Base-by-base conservation (phyloP, 108 stramenopile genomes). In the Parietichytrium sp. region DNA sequence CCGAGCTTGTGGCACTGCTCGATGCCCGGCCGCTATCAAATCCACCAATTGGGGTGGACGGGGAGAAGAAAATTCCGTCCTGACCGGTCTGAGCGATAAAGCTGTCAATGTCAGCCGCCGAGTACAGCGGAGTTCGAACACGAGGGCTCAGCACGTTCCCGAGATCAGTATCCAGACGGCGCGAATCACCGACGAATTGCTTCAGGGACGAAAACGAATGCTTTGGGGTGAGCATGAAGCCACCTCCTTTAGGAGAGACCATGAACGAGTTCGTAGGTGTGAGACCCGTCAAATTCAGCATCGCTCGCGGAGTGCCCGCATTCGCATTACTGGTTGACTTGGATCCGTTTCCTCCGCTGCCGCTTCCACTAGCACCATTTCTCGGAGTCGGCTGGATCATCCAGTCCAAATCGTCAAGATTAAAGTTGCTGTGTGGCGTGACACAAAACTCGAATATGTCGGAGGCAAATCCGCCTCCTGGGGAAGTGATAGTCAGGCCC, bases 121-220 rank as follows among this genome's bases (percentile, higher is more conserved):
- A 27, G 61, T 45, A 1, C 29, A 33, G 33, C 29, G 61, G 61
- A 20, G 38, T 72, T 25, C 61, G 6, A 27, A 72, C 36, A 8
- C 61, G 38, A n/a, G 61, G 61, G 42, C 61, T 72, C 61, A 42
- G 61, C 33, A 72, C 15, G 61, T 72, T 72, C 61, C 36, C 10
- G 16, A 72, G 10, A 25, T 72, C 61, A 12, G 20, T 23, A 25
- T 72, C 61, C 61, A 72, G 10, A n/a, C 45, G 36, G 61, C 38
- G 25, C 33, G 36, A 33, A 42, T 20, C 13, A 42, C 20, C 13
- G 18, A 31, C 10, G 42, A 72, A 38, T 25, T 45, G 18, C n/a
- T 12, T 13, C 13, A 16, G 36, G 13, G 45, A 23, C 61, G 61
- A 72, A 27, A 72, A 72, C 0, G 61, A 72, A 42, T 72, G 36